Conservation (phyloP, 805 yeast genomes). For the Teunomyces lycoperdinae region DNA sequence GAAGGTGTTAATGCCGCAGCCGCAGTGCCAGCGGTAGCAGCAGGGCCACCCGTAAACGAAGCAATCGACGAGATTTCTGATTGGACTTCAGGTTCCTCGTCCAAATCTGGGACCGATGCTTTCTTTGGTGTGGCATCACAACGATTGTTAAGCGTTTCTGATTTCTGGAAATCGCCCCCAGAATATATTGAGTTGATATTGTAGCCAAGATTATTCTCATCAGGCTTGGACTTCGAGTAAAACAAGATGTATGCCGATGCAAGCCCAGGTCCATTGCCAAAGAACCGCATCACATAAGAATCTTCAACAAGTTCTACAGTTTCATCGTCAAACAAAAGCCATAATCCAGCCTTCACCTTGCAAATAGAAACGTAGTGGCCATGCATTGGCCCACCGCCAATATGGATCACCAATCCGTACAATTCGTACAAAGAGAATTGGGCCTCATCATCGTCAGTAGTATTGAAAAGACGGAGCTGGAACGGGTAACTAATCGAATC, state of each 20-base stretch:
- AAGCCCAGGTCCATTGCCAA: slow-evolving; percentile 83
- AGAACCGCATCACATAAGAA: slow-evolving; percentile 74
- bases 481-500: slow-evolving; percentile 81
- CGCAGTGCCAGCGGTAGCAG: background rate
- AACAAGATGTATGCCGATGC: slow-evolving; percentile 91
- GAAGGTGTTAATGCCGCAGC: background rate
- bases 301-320: slow-evolving; percentile 88
- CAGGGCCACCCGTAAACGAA: slow-evolving; percentile 4
- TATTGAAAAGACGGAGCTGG: slow-evolving; percentile 64
- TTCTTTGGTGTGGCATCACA: slow-evolving; percentile 10
- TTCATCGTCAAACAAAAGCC: slow-evolving; percentile 95
- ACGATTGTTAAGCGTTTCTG: slow-evolving; percentile 8
- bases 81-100: slow-evolving; percentile 5
- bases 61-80: slow-evolving; percentile 9
- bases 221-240: slow-evolving; percentile 44
- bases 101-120: background rate
- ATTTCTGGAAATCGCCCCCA: slow-evolving; percentile 29
- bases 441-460: slow-evolving; percentile 52
- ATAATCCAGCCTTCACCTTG: slow-evolving; percentile 72
- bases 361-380: slow-evolving; percentile 93
- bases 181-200: slow-evolving; percentile 28
- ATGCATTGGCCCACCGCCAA: slow-evolving; percentile 97
- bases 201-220: slow-evolving; percentile 30
- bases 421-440: slow-evolving; percentile 62
- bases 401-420: slow-evolving; percentile 84